Base-by-base conservation (phyloP, 2,329 filamentous ascomycete genomes). In the Ascochyta koolunga region DNA sequence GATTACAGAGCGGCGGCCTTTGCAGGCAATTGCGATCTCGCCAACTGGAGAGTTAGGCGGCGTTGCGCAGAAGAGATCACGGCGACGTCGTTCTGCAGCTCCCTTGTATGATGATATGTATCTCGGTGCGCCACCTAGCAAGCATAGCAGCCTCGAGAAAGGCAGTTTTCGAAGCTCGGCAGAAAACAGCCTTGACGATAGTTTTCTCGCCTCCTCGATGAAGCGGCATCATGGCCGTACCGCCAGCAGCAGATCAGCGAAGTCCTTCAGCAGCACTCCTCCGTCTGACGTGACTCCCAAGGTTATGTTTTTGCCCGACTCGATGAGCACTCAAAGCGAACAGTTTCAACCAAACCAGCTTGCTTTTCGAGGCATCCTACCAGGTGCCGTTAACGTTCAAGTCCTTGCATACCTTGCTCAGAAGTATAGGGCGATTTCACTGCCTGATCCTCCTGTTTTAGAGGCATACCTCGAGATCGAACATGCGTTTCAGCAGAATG, bases 161-260 rank as follows among this genome's bases (percentile, higher is more conserved):
- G 69, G 72, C 24, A 77, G 80, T 45, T 64, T 76, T 21, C 76
- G 80, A 33, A 83, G 80, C 65, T 81, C 83, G 22, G 78, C 77
- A 29, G 85, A 87, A 62, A 84, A 86, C 58, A 80, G 79, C 50
- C 68, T 83, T 13, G 83, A 86, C 62, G 83, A 86, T 45, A 78
- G 77, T 32, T 80, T 82, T 49, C 72, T 85, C n/a, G 76, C 77
- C 54, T 77, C 79, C 3, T 78, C 77, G 2, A 70, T 79, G 59
- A 80, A 77, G 51, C 76, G 77, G 50, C 77, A 77, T 27, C 78
- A 80, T 59, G 76, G 70, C 51, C 80, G 80, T 62, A 74, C 76
- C 18, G 72, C 74, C 29, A 78, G 79, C 56, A 75, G 73, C 50
- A 76, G 79, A 63, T 78, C 79, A 16, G 76, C 79, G 39, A 85